A percentile compares a stretch with the other conserved stretches of the same genome.
Evolutionary conservation across 2,329 filamentous ascomycete genomes (phyloP).

Genomic region (Trichoderma afroharzianum): DNA sequence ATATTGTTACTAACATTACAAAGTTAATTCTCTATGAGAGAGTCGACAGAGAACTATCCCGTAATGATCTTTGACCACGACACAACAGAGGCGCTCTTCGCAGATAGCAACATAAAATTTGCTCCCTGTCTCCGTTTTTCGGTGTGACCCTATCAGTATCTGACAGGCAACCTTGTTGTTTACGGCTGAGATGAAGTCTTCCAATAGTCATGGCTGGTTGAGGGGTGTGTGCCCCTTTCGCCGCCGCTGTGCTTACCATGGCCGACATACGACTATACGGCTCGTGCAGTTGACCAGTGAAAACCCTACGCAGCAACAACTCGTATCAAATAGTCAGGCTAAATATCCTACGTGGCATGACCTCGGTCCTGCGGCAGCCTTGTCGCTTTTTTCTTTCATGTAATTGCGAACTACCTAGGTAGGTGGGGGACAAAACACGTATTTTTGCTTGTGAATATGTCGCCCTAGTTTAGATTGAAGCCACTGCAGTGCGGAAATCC

Average conservation of each 20-base stretch:
- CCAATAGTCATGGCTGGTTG: neutral
- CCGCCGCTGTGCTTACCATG: neutral
- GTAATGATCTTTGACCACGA: neutral
- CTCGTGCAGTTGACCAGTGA: neutral
- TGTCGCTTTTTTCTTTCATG: neutral
- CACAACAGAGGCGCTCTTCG: neutral
- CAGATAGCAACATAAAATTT: neutral
- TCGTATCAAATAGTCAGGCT: neutral
- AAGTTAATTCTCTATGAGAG: neutral
- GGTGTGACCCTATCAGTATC: neutral
- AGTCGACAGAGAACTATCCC: neutral
- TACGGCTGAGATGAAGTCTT: neutral
- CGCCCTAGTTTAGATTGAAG: neutral
- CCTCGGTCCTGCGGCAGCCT: neutral
- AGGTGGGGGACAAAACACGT: neutral
- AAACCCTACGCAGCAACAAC: neutral
- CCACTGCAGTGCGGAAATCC: neutral
- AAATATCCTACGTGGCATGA: neutral
- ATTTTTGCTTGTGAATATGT: neutral
- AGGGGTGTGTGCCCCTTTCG: neutral
- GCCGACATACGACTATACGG: neutral
- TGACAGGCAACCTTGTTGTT: neutral
- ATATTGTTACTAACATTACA: neutral
- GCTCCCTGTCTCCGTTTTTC: neutral
- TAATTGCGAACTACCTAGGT: neutral